Conservation (phyloP, 2,329 filamentous ascomycete species). For the Fusarium tuaranense region DNA sequence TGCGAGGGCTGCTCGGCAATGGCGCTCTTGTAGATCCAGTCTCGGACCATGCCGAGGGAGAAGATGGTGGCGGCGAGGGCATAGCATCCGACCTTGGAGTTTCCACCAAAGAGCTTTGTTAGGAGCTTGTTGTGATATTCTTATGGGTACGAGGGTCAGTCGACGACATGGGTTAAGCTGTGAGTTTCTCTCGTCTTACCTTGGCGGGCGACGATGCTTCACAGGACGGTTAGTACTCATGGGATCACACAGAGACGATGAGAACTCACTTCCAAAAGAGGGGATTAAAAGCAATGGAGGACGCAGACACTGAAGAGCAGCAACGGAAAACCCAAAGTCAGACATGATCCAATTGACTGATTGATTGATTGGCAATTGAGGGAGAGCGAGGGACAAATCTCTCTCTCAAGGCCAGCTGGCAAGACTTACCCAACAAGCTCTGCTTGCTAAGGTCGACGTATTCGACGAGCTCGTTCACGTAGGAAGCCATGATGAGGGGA, state of each 20-base stretch:
- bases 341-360: conserved; percentile 8
- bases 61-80: conserved; percentile 91
- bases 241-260: conserved; percentile 10
- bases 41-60: conserved; percentile 88
- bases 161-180: conserved; percentile 5
- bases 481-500: conserved; percentile 53
- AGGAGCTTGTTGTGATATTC: conserved; percentile 94
- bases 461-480: conserved; percentile 63
- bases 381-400: neutral
- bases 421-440: conserved; percentile 72
- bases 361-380: neutral
- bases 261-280: conserved; percentile 97
- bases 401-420: conserved; percentile 8
- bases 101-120: conserved; percentile 86
- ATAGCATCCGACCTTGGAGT: conserved; percentile 86
- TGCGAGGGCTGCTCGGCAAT: conserved; percentile 81
- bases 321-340: conserved; percentile 23
- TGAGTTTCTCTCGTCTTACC: conserved; percentile 61
- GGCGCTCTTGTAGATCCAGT: conserved; percentile 87
- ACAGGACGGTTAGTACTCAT: conserved; percentile 48
- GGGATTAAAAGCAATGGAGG: conserved; percentile 92
- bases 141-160: conserved; percentile 50
- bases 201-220: conserved; percentile 84
- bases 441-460: conserved; percentile 76
- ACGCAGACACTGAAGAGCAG: conserved; percentile 76